phyloP scores from a whole-genome alignment of 2,329 filamentous ascomycete species.

The Nemania serpens region DNA sequence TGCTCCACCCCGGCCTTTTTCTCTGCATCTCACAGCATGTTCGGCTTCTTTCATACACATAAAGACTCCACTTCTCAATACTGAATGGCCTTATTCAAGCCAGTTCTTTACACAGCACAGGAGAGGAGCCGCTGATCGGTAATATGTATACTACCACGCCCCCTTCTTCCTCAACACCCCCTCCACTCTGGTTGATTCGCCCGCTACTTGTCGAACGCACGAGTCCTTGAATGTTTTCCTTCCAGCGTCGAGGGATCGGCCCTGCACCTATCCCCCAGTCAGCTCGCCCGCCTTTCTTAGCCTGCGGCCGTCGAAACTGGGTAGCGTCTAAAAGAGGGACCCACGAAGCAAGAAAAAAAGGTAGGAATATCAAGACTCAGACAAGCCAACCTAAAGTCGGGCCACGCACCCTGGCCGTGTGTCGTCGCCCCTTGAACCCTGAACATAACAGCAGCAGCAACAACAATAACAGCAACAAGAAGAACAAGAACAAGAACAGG shows the following conservation, averaged over 20 bases:
- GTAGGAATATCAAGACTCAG: constrained; percentile 29
- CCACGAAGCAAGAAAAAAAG: constrained; percentile 34
- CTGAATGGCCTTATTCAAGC: constrained; percentile 17
- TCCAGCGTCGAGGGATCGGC: constrained; percentile 40
- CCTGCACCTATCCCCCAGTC: constrained; percentile 38
- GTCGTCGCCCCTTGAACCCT: constrained; percentile 35
- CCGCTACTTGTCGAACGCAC: constrained; percentile 35
- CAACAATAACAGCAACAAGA: neutral
- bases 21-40: constrained; percentile 1
- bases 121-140: constrained; percentile 37
- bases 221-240: constrained; percentile 34
- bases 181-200: constrained; percentile 35
- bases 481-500: constrained; percentile 9
- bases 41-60: neutral
- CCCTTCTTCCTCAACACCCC: constrained; percentile 30
- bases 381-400: constrained; percentile 38
- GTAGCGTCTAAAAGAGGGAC: constrained; percentile 31
- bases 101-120: constrained; percentile 12
- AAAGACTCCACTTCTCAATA: constrained; percentile 4
- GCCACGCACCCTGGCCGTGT: constrained; percentile 35
- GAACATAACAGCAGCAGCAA: constrained; percentile 3
- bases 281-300: constrained; percentile 36
- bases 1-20: neutral
- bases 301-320: constrained; percentile 35
- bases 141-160: constrained; percentile 33